Percentiles rank a stretch among this genome's conserved stretches.
These are phyloP conservation scores for Scortechinia acanthostroma DNA, from an alignment of 2,329 filamentous ascomycete genomes.

Conservation along the genomic window DNA sequence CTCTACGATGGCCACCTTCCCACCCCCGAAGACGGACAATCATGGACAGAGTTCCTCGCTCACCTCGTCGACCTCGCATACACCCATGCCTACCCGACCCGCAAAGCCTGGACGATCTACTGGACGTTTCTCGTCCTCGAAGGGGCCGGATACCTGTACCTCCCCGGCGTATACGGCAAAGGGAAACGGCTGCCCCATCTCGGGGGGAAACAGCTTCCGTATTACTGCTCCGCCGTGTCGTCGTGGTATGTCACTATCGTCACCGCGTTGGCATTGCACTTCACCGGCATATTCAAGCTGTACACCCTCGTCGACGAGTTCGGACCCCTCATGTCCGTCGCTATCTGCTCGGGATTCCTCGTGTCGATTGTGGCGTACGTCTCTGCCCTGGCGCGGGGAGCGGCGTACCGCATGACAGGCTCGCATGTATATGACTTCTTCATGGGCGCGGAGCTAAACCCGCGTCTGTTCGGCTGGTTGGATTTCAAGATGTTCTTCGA, in stretches of 20 bases:
- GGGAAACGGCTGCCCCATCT: slow-evolving; percentile 63
- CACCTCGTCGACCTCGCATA: slow-evolving; percentile 53
- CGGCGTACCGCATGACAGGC: slow-evolving; percentile 67
- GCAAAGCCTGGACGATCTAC: slow-evolving; percentile 65
- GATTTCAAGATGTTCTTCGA: slow-evolving; percentile 94
- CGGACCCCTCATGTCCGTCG: slow-evolving; percentile 65
- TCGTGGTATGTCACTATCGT: slow-evolving; percentile 63
- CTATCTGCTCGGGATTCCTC: slow-evolving; percentile 63
- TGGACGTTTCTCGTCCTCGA: slow-evolving; percentile 67
- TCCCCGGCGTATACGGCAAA: slow-evolving; percentile 61
- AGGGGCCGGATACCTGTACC: slow-evolving; percentile 53
- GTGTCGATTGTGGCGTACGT: slow-evolving; percentile 61
- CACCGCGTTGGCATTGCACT: slow-evolving; percentile 48
- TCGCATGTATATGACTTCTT: slow-evolving; percentile 80
- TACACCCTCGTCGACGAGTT: slow-evolving; percentile 71
- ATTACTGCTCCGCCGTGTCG: slow-evolving; percentile 66
- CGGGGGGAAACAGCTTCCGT: slow-evolving; percentile 58
- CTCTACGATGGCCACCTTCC: slow-evolving; percentile 68
- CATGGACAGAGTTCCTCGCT: slow-evolving; percentile 44
- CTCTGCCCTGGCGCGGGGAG: slow-evolving; percentile 54
- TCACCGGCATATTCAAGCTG: slow-evolving; percentile 60
- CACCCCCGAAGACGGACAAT: slow-evolving; percentile 40
- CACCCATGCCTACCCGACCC: slow-evolving; percentile 57
- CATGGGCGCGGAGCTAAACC: slow-evolving; percentile 83
- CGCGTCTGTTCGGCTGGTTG: slow-evolving; percentile 69